Evolutionary conservation across 176 grass and related monocot species (phyloP).

Genomic region (Oryza rufipogon): DNA sequence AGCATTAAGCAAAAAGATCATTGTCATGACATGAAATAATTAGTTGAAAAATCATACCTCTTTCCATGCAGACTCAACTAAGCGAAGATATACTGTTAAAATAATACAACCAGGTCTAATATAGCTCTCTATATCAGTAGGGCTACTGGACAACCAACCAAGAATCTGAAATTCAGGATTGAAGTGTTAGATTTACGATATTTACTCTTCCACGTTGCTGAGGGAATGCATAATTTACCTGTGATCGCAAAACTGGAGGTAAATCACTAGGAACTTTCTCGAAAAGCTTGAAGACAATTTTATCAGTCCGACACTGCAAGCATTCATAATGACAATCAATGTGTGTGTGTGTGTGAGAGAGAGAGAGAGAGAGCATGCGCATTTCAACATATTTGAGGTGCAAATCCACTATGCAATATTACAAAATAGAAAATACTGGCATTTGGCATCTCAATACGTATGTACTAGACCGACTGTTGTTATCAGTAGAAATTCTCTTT

Average conservation of each 20-base stretch:
- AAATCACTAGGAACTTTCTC: slow-evolving; percentile 92
- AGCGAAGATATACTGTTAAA: slow-evolving; percentile 86
- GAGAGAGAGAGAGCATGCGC: not conserved
- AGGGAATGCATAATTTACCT: slow-evolving; percentile 60
- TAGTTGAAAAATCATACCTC: slow-evolving; percentile 52
- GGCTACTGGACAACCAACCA: slow-evolving; percentile 91
- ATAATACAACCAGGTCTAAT: slow-evolving; percentile 99
- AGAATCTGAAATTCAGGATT: slow-evolving; percentile 76
- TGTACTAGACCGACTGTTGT: not conserved
- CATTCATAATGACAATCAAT: slow-evolving; percentile 30
- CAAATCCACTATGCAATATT: not conserved
- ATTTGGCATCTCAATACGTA: slow-evolving; percentile 2
- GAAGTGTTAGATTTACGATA: slow-evolving; percentile 42
- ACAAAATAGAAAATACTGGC: not conserved
- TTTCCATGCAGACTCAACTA: slow-evolving; percentile 82
- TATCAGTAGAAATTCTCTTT: slow-evolving; percentile 1
- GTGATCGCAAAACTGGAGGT: slow-evolving; percentile 73
- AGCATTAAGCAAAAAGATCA: slow-evolving; percentile 24
- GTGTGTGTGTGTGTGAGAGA: not conserved
- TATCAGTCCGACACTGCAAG: slow-evolving; percentile 87
- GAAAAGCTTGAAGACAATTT: slow-evolving; percentile 97
- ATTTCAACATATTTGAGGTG: not conserved
- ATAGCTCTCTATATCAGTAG: slow-evolving; percentile 98
- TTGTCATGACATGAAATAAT: slow-evolving; percentile 21
- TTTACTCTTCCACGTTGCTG: not conserved